Evolutionary conservation across 1,139 yeast genomes (phyloP), one percentile per base, ranked within the genome.

Genomic region (Sporopachydermia cereana): DNA sequence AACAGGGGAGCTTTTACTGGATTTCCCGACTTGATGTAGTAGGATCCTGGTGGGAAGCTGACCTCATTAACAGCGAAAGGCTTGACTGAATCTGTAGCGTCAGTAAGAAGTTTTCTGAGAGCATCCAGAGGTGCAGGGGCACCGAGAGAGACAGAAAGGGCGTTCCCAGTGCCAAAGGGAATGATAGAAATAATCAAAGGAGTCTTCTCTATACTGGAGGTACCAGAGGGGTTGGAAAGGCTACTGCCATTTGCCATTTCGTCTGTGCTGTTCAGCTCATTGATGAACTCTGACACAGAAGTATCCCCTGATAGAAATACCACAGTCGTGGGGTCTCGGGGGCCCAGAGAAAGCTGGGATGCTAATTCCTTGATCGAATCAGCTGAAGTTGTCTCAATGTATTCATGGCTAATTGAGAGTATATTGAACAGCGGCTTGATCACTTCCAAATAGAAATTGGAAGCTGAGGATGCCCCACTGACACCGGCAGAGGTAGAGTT

Each of bases 141-240:
- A 1, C 76, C 78, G 7, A 80, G 54, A 0, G 95, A 79, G 18
- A 75, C 71, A 1, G 86, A 75, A 46, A 85, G 65, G 5, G 95
- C 88, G 57, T 88, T 88, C 0, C 95, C 96, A 0, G 95, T 81
- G 1, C 97, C 97, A 46, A 79, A 69, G 0, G 96, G 95, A 21
- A 88, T 63, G 2, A 78, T 72, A 9, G 69, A 63, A 2, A 84
- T 45, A 14, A 59, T 55, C 41, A 71, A 44, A 50, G 54, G 24
- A 60, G 44, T 52, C 50, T 1, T 50, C 47, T 2, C 43, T 46
- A 20, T 50, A 46, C n/a, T 43, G 31, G 4, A 47, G 44, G 17
- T 31, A 45, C 49, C 49, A 20, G 30, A 25, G 17, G 20, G n/a
- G 24, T n/a, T 29, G 23, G 2, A 48, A 50, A n/a, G n/a, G n/a